Evolutionary conservation across 208 protist species (phyloP), one percentile per base, ranked within the genome.

Genomic region (Leishmania major): DNA sequence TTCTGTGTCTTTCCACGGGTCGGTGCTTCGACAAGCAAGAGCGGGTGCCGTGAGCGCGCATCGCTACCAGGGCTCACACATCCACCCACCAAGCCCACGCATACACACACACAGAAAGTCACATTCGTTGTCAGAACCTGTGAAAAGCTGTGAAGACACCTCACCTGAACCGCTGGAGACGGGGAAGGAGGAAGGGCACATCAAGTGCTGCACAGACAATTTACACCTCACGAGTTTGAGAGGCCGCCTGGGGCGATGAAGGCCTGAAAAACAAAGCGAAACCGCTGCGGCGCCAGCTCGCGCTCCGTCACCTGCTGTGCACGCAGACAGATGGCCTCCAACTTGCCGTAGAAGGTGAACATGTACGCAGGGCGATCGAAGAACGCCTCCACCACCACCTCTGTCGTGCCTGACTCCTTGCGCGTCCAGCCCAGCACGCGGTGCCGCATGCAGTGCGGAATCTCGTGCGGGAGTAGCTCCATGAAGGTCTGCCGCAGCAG

Each of bases 341-440:
- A 79, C 77, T 96, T 95, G 17, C 88, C 31, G 87, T 98, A 96
- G 71, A 98, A 98, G n/a, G 90, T 96, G 80, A 96, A 96, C 91
- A 98, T 94, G 86, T 96, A 98, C 60, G 93, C 91, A 19, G 95
- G 95, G 19, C 95, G 86, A 59, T 96, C 93, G 79, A 96, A 96
- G 78, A 96, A 98, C 19, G 96, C 91, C 82, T 98, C 93, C n/a
- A 94, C 94, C n/a, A 96, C 90, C 47, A 96, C 95, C 85, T 98
- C 93, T 43, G 90, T 94, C 66, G 87, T 95, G 28, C 92, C 91
- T 19, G 91, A 93, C 55, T 93, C 92, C 78, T 96, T 96, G 13
- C 84, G 84, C 31, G 95, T 96, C 93, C 95, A 98, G 22, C 95
- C 95, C 81, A 98, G 92, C 35, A 98, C 89, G 25, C 93, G 90